phyloP scores from a whole-genome alignment of 352 stramenopile genomes.

The Globisporangium middletonii region DNA sequence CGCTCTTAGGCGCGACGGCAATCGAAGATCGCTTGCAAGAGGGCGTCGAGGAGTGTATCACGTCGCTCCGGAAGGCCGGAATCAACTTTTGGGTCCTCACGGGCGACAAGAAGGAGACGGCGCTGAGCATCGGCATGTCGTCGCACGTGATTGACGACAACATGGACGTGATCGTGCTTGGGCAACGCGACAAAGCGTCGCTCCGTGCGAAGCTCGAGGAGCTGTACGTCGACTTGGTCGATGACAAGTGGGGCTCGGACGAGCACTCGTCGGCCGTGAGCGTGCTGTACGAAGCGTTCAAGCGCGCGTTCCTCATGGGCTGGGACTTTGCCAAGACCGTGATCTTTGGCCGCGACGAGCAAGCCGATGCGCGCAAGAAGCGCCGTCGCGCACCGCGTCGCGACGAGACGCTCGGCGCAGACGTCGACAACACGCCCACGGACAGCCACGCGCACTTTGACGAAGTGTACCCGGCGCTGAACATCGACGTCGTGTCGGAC shows the following conservation, averaged over 20 bases:
- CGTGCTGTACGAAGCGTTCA: slow-evolving; percentile 75
- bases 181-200: slow-evolving; percentile 72
- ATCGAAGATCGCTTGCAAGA: slow-evolving; percentile 94
- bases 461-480: slow-evolving; percentile 59
- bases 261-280: slow-evolving; percentile 70
- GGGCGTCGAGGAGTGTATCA: slow-evolving; percentile 86
- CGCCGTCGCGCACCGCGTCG: slow-evolving; percentile 44
- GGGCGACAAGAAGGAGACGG: slow-evolving; percentile 93
- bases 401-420: slow-evolving; percentile 30
- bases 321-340: slow-evolving; percentile 66
- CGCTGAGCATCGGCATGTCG: slow-evolving; percentile 92
- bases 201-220: slow-evolving; percentile 76
- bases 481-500: slow-evolving; percentile 48
- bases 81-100: slow-evolving; percentile 95
- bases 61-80: slow-evolving; percentile 70
- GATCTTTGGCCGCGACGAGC: slow-evolving; percentile 64
- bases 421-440: slow-evolving; percentile 21
- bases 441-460: slow-evolving; percentile 47
- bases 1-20: slow-evolving; percentile 87
- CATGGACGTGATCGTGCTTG: slow-evolving; percentile 87
- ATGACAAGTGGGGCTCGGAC: slow-evolving; percentile 84
- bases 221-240: slow-evolving; percentile 81
- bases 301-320: slow-evolving; percentile 55
- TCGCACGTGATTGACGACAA: slow-evolving; percentile 61
- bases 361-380: slow-evolving; percentile 64